Base-by-base conservation (phyloP, 805 yeast genomes). In the Yarrowia deformans region DNA sequence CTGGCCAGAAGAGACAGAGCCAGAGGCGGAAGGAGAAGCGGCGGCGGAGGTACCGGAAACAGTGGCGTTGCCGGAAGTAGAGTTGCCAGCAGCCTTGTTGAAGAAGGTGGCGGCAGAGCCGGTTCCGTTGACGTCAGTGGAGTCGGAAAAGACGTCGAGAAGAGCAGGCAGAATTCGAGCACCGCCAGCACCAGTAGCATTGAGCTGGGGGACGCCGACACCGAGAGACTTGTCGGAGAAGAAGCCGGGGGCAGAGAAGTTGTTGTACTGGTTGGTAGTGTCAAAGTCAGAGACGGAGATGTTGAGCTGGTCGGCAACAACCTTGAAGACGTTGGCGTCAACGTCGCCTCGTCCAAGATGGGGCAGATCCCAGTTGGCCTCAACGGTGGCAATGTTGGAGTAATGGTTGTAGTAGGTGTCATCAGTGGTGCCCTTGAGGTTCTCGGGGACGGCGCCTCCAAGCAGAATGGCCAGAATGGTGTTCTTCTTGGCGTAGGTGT, bases 301-400 rank as follows among this genome's bases (percentile, higher is more conserved):
- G 63, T 70, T 71, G 42, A 79, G 72, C 70, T 75, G 74, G 71
- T 78, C 72, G 70, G 85, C 84, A 70, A 83, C 79, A 23, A 79
- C 29, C 64, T 77, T 70, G 76, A 83, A 83, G 35, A 84, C 84
- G 72, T 84, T 84, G 56, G 87, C 85, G 68, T 77, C 80, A 71
- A 81, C 81, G 75, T 84, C 87, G 72, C 80, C 78, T 73, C 87
- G 83, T 64, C 87, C 87, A 69, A 84, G 80, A 70, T 81, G 76
- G 55, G 82, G 81, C 68, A 84, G 80, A 68, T 79, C 82, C 84
- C 82, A 84, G 82, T 84, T 84, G 69, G 82, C 84, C 77, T 82
- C 81, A 60, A 81, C 79, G 48, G 86, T 74, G 19, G 87, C 78
- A 61, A 84, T 71, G 74, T 82, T 81, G 49, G 87, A 82, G 80